phyloP scores from a whole-genome alignment of 2,329 filamentous ascomycete species.

The Exophiala xenobiotica region DNA sequence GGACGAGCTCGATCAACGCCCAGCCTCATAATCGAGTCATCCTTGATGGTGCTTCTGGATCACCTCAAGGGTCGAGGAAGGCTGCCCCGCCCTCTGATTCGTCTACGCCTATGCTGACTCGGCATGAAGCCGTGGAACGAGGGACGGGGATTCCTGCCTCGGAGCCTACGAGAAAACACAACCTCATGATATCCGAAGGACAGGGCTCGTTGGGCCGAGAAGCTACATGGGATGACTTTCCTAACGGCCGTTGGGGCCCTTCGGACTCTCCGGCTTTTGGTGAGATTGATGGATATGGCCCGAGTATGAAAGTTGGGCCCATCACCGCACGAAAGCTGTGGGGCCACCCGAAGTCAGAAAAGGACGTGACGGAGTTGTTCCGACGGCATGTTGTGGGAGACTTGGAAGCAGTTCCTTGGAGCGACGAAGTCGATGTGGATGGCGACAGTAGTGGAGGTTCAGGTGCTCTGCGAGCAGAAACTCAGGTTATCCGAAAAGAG shows the following conservation, averaged over 20 bases:
- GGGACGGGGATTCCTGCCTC: conserved; percentile 72
- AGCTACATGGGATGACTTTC: conserved; percentile 98
- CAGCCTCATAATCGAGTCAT: conserved; percentile 87
- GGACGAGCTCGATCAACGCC: conserved; percentile 77
- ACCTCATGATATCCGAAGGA: conserved; percentile 89
- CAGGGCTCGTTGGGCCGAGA: conserved; percentile 85
- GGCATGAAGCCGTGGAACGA: conserved; percentile 67
- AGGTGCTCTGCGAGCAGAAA: conserved; percentile 69
- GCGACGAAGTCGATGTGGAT: conserved; percentile 67
- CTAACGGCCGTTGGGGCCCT: conserved; percentile 93
- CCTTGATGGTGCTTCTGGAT: conserved; percentile 61
- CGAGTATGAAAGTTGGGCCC: conserved; percentile 89
- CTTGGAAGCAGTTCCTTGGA: conserved; percentile 84
- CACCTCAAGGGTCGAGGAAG: conserved; percentile 33
- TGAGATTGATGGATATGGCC: conserved; percentile 96
- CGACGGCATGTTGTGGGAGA: conserved; percentile 76
- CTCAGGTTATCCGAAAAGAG: conserved; percentile 72
- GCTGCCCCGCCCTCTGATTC: conserved; percentile 10
- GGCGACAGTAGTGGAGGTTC: conserved; percentile 32
- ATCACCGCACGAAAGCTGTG: conserved; percentile 79
- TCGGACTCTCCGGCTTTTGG: conserved; percentile 90
- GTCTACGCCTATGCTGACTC: conserved; percentile 8
- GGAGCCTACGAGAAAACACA: conserved; percentile 77
- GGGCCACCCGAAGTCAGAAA: conserved; percentile 68
- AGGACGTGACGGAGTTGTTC: conserved; percentile 80